Evolutionary conservation across 1,284 basidiomycete genomes (phyloP), one percentile per base, ranked within the genome.

Genomic region (Boletellus deceptivus): DNA sequence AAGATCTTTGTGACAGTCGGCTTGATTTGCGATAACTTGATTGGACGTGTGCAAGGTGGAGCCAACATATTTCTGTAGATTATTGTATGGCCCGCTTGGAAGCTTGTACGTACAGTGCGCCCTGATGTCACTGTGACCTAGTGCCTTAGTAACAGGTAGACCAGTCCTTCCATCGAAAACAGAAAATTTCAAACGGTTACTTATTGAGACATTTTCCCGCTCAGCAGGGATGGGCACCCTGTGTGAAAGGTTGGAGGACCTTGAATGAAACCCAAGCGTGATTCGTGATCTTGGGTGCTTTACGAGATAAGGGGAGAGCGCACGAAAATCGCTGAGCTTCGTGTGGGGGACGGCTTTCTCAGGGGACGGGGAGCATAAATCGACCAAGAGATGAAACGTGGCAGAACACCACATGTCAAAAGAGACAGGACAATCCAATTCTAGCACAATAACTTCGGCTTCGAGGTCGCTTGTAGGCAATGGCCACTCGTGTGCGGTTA

Each of bases 351-450:
- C 22, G 7, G 20, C 9, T 22, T 17, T 13, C 22, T 35, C 14
- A 1, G 17, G 5, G 4, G 11, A 46, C 1, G 35, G 34, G 5
- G 48, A 51, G n/a, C 38, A 46, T 3, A 11, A 16, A 34, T 72
- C 69, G 11, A 62, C 54, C 13, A 75, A 60, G 39, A 81, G 56
- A 8, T 54, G 43, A 44, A 71, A 72, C 0, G 77, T 79, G 3
- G 56, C 60, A 2, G 59, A 58, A 13, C 80, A 65, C 80, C 80
- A 82, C 27, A 69, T 60, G 6, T 61, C 50, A 50, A 78, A 76
- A 0, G 57, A 50, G 0, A 52, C 20, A 0, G 80, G 80, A 37
- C 69, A 69, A 3, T 55, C 43, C 2, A 79, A 54, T 47, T 82
- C 79, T 44, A 82, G 80, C 0, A 80, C 64, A 0, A 70, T 65